Conservation (phyloP, 805 yeast species). For the Schizosaccharomyces cryophilus region DNA sequence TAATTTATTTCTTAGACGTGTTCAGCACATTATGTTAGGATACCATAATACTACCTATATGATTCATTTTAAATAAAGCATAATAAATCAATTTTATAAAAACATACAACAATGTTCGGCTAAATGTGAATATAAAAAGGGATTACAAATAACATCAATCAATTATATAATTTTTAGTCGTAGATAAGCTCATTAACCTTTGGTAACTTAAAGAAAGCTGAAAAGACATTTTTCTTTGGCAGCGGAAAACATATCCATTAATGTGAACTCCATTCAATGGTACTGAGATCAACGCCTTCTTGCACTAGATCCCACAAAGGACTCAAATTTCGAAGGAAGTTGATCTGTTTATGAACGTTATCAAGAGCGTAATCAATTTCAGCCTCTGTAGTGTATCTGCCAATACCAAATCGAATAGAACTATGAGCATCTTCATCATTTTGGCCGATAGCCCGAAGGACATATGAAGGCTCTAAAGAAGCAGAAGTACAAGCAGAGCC, state of each 20-base stretch:
- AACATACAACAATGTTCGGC: neutral
- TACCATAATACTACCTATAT: neutral
- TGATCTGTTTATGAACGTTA: slow-evolving; percentile 73
- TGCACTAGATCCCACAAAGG: slow-evolving; percentile 99
- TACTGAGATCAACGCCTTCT: slow-evolving; percentile 82
- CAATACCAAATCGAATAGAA: slow-evolving; percentile 91
- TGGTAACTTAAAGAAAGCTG: neutral
- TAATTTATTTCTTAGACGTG: no score
- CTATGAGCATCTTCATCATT: slow-evolving; percentile 97
- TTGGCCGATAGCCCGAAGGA: slow-evolving; percentile 85
- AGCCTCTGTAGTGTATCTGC: slow-evolving; percentile 87
- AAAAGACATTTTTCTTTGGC: neutral
- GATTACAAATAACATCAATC: no score
- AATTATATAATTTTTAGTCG: no score
- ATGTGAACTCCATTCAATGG: slow-evolving; percentile 97
- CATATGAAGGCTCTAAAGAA: slow-evolving; percentile 91
- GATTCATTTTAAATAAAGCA: neutral
- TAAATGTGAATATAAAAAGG: no score
- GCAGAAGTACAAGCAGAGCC: slow-evolving; percentile 99
- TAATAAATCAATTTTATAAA: neutral
- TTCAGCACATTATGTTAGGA: neutral
- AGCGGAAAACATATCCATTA: slow-evolving; percentile 12
- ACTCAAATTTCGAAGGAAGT: slow-evolving; percentile 69
- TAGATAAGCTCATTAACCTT: neutral
- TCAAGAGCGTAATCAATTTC: slow-evolving; percentile 83